A percentile compares a stretch with the other conserved stretches of the same genome.
Conservation (phyloP, 495 filamentous ascomycete genomes). For the Clohesyomyces aquaticus region DNA sequence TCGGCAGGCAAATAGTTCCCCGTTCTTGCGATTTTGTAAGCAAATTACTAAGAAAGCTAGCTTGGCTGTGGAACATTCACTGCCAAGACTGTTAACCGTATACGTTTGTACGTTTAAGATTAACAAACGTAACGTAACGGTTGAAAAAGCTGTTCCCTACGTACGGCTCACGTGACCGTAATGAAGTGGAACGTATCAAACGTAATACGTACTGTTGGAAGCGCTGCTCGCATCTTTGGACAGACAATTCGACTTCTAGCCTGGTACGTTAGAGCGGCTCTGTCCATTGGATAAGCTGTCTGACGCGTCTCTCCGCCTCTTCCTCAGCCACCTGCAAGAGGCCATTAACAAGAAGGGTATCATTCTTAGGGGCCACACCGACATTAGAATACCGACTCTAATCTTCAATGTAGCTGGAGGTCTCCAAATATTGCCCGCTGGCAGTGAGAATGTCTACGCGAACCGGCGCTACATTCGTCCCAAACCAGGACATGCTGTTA, state of each 20-base stretch:
- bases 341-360: background rate
- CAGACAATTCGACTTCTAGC: slow-evolving; percentile 8
- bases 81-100: no score
- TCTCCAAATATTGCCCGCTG: slow-evolving; percentile 22
- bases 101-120: no score
- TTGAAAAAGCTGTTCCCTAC: no score
- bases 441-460: background rate
- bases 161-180: no score
- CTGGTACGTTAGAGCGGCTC: slow-evolving; percentile 16
- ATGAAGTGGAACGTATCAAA: no score
- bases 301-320: slow-evolving; percentile 3
- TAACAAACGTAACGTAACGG: no score
- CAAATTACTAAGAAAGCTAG: no score
- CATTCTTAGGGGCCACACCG: slow-evolving; percentile 10
- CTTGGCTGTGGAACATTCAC: no score
- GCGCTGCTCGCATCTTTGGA: slow-evolving; percentile 1
- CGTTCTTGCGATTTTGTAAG: no score
- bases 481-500: slow-evolving; percentile 9
- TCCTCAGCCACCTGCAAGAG: background rate
- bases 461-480: slow-evolving; percentile 23
- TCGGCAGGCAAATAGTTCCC: no score
- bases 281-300: slow-evolving; percentile 13
- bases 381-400: slow-evolving; percentile 14
- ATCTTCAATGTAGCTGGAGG: slow-evolving; percentile 16
- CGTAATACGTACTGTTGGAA: no score